These are phyloP conservation scores for Candida germanica DNA, from an alignment of 805 yeast species.

Conservation along the genomic window DNA sequence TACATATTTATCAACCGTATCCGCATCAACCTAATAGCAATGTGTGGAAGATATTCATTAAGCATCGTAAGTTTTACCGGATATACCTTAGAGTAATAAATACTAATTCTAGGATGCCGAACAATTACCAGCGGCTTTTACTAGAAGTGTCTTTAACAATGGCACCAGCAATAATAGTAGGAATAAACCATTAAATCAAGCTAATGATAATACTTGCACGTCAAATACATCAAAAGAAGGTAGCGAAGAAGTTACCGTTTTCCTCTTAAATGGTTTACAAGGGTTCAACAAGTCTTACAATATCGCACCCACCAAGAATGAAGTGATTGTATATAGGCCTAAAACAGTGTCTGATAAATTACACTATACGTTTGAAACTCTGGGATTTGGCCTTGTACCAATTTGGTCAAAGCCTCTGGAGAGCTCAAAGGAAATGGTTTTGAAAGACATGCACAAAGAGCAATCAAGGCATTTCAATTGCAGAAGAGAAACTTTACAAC, in stretches of 20 bases:
- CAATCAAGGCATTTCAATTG: slow-evolving; percentile 69
- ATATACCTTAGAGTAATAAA: too few relatives aligned
- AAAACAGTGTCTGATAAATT: slow-evolving; percentile 5
- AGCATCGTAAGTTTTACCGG: slow-evolving; percentile 28
- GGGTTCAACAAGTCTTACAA: slow-evolving; percentile 46
- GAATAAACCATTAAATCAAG: background rate
- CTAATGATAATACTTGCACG: background rate
- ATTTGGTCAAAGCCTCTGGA: slow-evolving; percentile 53
- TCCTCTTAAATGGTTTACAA: slow-evolving; percentile 7
- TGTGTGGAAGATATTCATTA: slow-evolving; percentile 65
- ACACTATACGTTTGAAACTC: slow-evolving; percentile 39
- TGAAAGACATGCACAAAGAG: slow-evolving; percentile 29
- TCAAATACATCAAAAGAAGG: slow-evolving; percentile 1
- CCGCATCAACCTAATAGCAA: too few relatives aligned
- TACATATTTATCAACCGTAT: too few relatives aligned
- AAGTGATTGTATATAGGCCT: slow-evolving; percentile 37
- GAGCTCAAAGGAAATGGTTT: slow-evolving; percentile 18
- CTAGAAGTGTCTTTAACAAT: slow-evolving; percentile 16
- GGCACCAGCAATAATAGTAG: background rate
- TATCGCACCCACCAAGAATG: slow-evolving; percentile 57
- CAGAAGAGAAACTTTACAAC: slow-evolving; percentile 56
- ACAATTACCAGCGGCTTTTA: slow-evolving; percentile 28
- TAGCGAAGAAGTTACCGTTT: slow-evolving; percentile 3
- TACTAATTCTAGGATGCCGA: slow-evolving; percentile 23
- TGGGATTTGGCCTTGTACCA: slow-evolving; percentile 84